Evolutionary conservation across 2,329 filamentous ascomycete genomes (phyloP).

Genomic region (Biscogniauxia mediterranea): DNA sequence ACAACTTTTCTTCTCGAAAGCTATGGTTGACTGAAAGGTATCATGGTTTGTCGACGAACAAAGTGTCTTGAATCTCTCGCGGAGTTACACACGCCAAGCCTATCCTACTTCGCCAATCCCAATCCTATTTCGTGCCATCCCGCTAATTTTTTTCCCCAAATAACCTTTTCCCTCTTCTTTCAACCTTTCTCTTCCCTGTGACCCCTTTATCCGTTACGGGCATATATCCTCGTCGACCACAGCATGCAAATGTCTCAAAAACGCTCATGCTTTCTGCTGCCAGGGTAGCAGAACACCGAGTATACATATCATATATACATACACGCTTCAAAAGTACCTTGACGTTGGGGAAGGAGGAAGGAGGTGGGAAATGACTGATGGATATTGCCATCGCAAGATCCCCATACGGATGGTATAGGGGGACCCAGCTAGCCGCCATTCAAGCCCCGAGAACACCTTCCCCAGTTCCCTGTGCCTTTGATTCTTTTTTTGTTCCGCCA

Average conservation of each 20-base stretch:
- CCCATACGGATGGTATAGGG: not conserved
- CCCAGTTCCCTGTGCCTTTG: not conserved
- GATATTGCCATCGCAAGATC: slow-evolving; percentile 12
- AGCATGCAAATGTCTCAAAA: slow-evolving; percentile 13
- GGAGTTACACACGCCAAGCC: not conserved
- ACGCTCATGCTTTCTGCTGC: slow-evolving; percentile 9
- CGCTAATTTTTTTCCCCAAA: slow-evolving; percentile 1
- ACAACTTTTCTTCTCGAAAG: not conserved
- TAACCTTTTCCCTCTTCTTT: slow-evolving; percentile 5
- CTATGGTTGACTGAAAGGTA: not conserved
- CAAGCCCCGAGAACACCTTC: not conserved
- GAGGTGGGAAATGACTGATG: slow-evolving; percentile 6
- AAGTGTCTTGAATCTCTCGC: not conserved
- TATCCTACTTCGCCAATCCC: slow-evolving; percentile 4
- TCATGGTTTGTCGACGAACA: not conserved
- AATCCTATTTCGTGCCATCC: slow-evolving; percentile 7
- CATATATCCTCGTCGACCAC: slow-evolving; percentile 14
- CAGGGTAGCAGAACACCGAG: slow-evolving; percentile 14
- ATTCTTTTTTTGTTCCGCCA: not conserved
- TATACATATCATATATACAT: slow-evolving; percentile 20
- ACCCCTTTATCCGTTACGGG: slow-evolving; percentile 6
- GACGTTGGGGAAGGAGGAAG: slow-evolving; percentile 3
- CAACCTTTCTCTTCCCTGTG: slow-evolving; percentile 3
- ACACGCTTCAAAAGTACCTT: slow-evolving; percentile 9
- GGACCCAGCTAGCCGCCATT: not conserved